phyloP scores from a whole-genome alignment of 805 yeast species.

The Vanderwaltozyma yarrowii region DNA sequence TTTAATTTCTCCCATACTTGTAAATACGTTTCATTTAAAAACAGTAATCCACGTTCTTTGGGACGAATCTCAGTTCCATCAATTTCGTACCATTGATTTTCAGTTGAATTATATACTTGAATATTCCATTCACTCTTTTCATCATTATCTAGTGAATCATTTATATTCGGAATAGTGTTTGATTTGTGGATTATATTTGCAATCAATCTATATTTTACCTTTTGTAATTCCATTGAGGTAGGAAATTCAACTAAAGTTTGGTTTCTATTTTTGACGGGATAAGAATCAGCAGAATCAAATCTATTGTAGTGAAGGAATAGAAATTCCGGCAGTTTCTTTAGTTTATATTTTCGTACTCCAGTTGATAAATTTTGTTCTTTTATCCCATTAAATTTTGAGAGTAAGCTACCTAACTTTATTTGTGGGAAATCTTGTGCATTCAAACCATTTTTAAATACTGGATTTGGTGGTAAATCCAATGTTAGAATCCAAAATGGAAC shows the following conservation, averaged over 20 bases:
- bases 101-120: conserved; percentile 34
- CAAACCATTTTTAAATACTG: conserved; percentile 43
- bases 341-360: conserved; percentile 27
- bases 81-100: conserved; percentile 48
- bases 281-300: conserved; percentile 29
- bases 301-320: conserved; percentile 51
- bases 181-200: conserved; percentile 38
- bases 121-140: conserved; percentile 37
- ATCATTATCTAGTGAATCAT: conserved; percentile 21
- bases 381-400: conserved; percentile 31
- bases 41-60: conserved; percentile 48
- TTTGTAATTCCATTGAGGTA: conserved; percentile 26
- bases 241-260: conserved; percentile 58
- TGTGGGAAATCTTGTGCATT: conserved; percentile 43
- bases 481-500: conserved; percentile 31
- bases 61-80: conserved; percentile 39
- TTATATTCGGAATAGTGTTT: conserved; percentile 9
- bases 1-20: conserved; percentile 50
- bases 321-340: conserved; percentile 40
- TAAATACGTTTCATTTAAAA: conserved; percentile 50
- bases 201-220: conserved; percentile 33
- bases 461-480: conserved; percentile 48
- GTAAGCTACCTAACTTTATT: conserved; percentile 34
- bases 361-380: conserved; percentile 6
- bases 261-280: conserved; percentile 35